Evolutionary conservation across 1,284 basidiomycete species (phyloP), one percentile per base, ranked within the genome.

Genomic region (Vanrija humicola): DNA sequence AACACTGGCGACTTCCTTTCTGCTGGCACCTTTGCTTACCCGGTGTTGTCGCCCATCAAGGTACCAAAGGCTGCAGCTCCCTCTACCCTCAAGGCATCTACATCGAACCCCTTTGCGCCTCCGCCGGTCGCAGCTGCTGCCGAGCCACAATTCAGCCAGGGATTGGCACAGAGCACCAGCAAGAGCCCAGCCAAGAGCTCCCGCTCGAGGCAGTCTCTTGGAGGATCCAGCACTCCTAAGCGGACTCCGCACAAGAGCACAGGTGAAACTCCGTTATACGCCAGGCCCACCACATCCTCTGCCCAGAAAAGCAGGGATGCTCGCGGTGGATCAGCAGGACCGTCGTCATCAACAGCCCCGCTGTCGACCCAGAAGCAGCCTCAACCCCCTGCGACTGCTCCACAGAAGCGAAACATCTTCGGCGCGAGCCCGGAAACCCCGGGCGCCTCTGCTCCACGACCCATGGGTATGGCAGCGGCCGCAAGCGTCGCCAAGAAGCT

Each of bases 341-440:
- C 40, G 40, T 42, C n/a, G 19, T n/a, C 40, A 10, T n/a, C 40
- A 10, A 21, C n/a, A 42, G 40, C n/a, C 15, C n/a, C 40, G 15
- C n/a, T 42, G 6, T 42, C n/a, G n/a, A n/a, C 19, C 5, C 40
- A 12, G 34, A 34, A 34, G 34, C 40, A 18, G n/a, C 40, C 40
- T 21, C 19, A n/a, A 18, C 19, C 40, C 6, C 40, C n/a, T 9
- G 15, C 9, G 21, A 48, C 56, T 3, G 39, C 59, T 9, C 55
- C 56, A 2, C 51, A 61, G 44, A 72, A 70, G 55, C 60, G 71
- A 18, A 75, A 75, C 50, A 60, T 72, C 38, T 75, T 74, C 46
- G 71, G 34, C 12, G 34, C 34, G 9, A 34, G 34, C 14, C 34
- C 34, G 1, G 34, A 34, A 34, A 34, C 12, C 65, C 3, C 70